Evolutionary conservation across 2,329 filamentous ascomycete genomes (phyloP).

Genomic region (Cercospora beticola): DNA sequence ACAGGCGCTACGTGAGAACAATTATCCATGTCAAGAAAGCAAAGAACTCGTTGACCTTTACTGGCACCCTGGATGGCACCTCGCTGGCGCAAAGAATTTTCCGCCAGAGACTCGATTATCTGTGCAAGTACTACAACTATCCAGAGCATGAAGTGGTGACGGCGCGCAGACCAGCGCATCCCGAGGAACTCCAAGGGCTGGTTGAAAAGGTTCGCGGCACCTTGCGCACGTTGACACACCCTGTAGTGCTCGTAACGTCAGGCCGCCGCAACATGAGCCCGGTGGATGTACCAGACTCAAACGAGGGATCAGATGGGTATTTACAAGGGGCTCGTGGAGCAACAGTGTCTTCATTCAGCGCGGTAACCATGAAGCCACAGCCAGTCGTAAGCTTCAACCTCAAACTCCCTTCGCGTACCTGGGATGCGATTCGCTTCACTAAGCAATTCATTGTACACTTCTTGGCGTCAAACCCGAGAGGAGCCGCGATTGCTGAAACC

Average conservation of each 20-base stretch:
- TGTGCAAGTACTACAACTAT: not conserved
- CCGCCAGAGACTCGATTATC: not conserved
- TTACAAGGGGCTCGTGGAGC: slow-evolving; percentile 47
- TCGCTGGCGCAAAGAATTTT: not conserved
- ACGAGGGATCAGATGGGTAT: not conserved
- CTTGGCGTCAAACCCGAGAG: slow-evolving; percentile 38
- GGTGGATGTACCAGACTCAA: not conserved
- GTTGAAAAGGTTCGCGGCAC: slow-evolving; percentile 8
- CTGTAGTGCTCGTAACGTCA: slow-evolving; percentile 57
- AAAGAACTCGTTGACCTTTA: not conserved
- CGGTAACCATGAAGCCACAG: slow-evolving; percentile 55
- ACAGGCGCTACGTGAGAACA: not conserved
- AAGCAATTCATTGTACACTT: slow-evolving; percentile 54
- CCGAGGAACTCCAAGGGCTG: not conserved
- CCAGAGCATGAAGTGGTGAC: not conserved
- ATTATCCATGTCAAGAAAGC: not conserved
- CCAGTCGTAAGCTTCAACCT: slow-evolving; percentile 65
- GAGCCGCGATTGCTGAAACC: slow-evolving; percentile 36
- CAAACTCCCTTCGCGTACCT: slow-evolving; percentile 56
- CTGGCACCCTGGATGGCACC: not conserved
- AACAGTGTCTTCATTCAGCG: slow-evolving; percentile 62
- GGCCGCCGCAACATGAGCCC: not conserved
- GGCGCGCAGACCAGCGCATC: not conserved
- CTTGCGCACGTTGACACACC: slow-evolving; percentile 54
- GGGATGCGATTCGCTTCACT: slow-evolving; percentile 49